These are phyloP conservation scores for Anacardium occidentale DNA, from an alignment of 345 rosid species.

Conservation along the genomic window DNA sequence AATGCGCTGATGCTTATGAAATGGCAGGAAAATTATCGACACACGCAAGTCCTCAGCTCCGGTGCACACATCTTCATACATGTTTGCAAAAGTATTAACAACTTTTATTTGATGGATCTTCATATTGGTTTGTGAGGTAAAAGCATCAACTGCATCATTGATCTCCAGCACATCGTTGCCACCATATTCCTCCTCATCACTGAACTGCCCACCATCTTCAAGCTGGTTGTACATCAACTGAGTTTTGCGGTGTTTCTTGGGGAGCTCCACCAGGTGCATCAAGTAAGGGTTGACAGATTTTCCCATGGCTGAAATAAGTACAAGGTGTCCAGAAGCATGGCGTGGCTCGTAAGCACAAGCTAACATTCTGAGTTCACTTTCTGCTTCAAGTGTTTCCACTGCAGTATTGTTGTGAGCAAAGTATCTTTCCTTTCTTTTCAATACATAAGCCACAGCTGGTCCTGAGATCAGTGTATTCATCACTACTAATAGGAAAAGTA, in stretches of 20 bases:
- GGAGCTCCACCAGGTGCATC: slow-evolving; percentile 77
- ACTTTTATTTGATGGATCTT: slow-evolving; percentile 54
- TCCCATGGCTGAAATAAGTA: slow-evolving; percentile 48
- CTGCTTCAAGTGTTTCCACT: slow-evolving; percentile 47
- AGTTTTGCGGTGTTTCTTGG: slow-evolving; percentile 41
- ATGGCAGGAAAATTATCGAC: slow-evolving; percentile 66
- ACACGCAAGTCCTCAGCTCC: slow-evolving; percentile 65
- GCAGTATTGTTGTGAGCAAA: slow-evolving; percentile 41
- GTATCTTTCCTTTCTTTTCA: slow-evolving; percentile 39
- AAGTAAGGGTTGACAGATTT: slow-evolving; percentile 56
- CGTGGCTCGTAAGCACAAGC: slow-evolving; percentile 74
- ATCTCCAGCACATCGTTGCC: slow-evolving; percentile 74
- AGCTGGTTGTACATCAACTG: slow-evolving; percentile 63
- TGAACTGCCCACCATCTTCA: slow-evolving; percentile 51
- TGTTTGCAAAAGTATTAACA: slow-evolving; percentile 47
- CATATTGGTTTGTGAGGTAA: slow-evolving; percentile 43
- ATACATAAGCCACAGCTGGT: slow-evolving; percentile 37
- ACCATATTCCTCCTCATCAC: slow-evolving; percentile 75
- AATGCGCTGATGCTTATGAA: slow-evolving; percentile 88
- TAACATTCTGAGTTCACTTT: slow-evolving; percentile 60
- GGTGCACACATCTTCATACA: slow-evolving; percentile 73
- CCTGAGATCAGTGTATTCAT: slow-evolving; percentile 61
- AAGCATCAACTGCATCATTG: slow-evolving; percentile 66
- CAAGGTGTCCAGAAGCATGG: slow-evolving; percentile 57
- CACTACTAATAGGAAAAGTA: slow-evolving; percentile 53